phyloP scores from a whole-genome alignment of 768 basidiomycete species.

The Mycena haematopus region DNA sequence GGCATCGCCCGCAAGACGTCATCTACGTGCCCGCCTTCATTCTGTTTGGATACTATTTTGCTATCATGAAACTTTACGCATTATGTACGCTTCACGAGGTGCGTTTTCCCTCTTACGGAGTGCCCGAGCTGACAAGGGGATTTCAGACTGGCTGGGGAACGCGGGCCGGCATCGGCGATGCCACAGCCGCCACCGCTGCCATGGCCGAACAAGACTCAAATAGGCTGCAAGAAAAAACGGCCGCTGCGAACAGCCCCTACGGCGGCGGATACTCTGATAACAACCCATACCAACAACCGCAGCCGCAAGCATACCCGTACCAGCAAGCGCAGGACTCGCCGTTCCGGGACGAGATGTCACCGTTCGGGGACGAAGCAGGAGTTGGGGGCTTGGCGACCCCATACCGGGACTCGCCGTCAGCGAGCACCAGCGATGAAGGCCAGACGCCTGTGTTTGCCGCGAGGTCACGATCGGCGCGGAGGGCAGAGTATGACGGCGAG shows the following conservation, averaged over 20 bases:
- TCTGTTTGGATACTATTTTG: constrained; percentile 92
- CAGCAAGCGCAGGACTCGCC: constrained; percentile 26
- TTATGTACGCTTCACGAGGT: constrained; percentile 90
- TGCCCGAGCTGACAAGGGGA: constrained; percentile 12
- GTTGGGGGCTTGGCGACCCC: constrained; percentile 13
- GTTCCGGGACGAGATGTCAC: constrained; percentile 29
- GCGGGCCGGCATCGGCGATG: constrained; percentile 91
- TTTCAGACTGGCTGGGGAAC: constrained; percentile 91
- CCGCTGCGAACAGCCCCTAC: constrained; percentile 27
- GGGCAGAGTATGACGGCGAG: too few relatives aligned
- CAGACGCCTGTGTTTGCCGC: constrained; percentile 26
- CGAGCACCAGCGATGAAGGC: constrained; percentile 22
- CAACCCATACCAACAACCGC: constrained; percentile 37
- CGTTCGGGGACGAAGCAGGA: constrained; percentile 23
- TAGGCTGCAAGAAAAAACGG: constrained; percentile 35
- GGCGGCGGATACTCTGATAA: constrained; percentile 29
- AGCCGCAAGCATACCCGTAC: constrained; percentile 27
- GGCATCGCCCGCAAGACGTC: constrained; percentile 76
- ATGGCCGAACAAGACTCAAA: constrained; percentile 52
- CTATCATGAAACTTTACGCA: constrained; percentile 94
- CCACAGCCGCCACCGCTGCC: constrained; percentile 76
- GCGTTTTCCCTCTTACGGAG: background rate
- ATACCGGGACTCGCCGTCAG: constrained; percentile 27
- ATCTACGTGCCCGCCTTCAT: constrained; percentile 88
- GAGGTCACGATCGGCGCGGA: constrained; percentile 19